Base-by-base conservation (phyloP, 1,139 yeast genomes). In the Lodderomyces theae region DNA sequence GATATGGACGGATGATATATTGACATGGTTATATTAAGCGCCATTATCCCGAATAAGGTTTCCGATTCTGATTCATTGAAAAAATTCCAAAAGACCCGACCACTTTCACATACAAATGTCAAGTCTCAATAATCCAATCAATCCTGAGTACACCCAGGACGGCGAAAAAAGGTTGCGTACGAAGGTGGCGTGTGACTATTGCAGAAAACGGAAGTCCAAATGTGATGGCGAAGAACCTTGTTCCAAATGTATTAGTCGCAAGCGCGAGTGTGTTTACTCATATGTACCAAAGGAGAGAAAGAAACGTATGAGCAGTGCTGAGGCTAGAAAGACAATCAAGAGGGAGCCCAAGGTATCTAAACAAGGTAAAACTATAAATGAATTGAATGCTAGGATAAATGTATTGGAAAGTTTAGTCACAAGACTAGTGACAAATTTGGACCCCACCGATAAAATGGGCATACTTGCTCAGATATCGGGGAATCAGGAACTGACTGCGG, bases 141-240 rank as follows among this genome's bases (percentile, higher is more conserved):
- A 43, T 19, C 44, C 46, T 2, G 35, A 13, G 19, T 37, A 18
- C 5, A 41, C 44, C 11, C 43, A 39, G 16, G 39, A 37, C 18
- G 47, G 48, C n/a, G 47, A 46, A 18, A 39, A 37, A 26, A 28
- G 50, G 28, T 37, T 43, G 39, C 53, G 75, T 5, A 64, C 68
- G 30, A 58, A 79, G 38, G 74, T 72, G 1, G 83, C 83, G 2
- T 79, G 83, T 51, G 80, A 76, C 44, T 63, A 64, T 11, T 77
- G 81, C 50, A 61, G 80, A 4, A 47, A 58, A 24, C 70, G 73
- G 50, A 77, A 77, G 51, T 64, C 75, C 40, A 75, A 73, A 48
- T 77, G 82, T 52, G 65, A 72, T 51, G 81, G 81, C 1, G 59
- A 57, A 5, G 49, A 47, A 7, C 76, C 77, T 2, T 74, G 82